Percentiles rank a stretch among this genome's conserved stretches.
Conservation (phyloP, 2,329 filamentous ascomycete species). For the Paraphoma chrysanthemicola region DNA sequence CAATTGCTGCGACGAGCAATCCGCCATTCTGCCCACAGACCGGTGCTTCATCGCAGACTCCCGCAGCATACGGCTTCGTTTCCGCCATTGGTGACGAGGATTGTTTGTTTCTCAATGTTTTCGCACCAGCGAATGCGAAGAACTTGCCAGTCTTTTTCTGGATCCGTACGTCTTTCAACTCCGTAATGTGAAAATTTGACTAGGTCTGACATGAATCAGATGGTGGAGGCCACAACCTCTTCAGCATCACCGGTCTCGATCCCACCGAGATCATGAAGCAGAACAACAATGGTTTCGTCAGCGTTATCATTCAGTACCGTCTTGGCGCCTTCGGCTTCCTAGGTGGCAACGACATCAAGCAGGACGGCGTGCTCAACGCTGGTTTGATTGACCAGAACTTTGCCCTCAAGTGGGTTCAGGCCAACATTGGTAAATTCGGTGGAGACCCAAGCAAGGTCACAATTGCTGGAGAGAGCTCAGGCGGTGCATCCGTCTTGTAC, state of each 20-base stretch:
- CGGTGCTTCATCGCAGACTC: constrained; percentile 34
- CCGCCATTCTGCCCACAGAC: constrained; percentile 43
- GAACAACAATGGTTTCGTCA: constrained; percentile 59
- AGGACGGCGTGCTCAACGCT: constrained; percentile 66
- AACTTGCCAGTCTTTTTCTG: constrained; percentile 63
- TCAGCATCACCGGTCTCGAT: constrained; percentile 37
- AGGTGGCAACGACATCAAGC: constrained; percentile 61
- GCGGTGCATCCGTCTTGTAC: constrained; percentile 62
- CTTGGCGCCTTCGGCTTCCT: constrained; percentile 70
- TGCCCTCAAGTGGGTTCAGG: constrained; percentile 66
- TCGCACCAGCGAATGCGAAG: constrained; percentile 49
- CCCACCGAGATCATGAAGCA: constrained; percentile 42
- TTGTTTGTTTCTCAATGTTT: constrained; percentile 52
- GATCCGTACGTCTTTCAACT: constrained; percentile 49
- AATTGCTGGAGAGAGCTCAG: constrained; percentile 68
- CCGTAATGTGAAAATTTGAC: neutral
- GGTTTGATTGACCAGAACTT: constrained; percentile 70
- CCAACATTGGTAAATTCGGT: constrained; percentile 60
- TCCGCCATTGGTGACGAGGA: constrained; percentile 47
- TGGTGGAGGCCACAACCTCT: constrained; percentile 49
- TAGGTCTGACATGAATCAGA: constrained; percentile 42
- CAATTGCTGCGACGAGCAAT: constrained; percentile 53
- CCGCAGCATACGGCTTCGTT: constrained; percentile 36
- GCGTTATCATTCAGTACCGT: constrained; percentile 69
- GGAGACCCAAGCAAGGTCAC: constrained; percentile 66